A percentile compares a stretch with the other conserved stretches of the same genome.
Evolutionary conservation across 495 filamentous ascomycete species (phyloP).

Genomic region (Acidiella bohemica): DNA sequence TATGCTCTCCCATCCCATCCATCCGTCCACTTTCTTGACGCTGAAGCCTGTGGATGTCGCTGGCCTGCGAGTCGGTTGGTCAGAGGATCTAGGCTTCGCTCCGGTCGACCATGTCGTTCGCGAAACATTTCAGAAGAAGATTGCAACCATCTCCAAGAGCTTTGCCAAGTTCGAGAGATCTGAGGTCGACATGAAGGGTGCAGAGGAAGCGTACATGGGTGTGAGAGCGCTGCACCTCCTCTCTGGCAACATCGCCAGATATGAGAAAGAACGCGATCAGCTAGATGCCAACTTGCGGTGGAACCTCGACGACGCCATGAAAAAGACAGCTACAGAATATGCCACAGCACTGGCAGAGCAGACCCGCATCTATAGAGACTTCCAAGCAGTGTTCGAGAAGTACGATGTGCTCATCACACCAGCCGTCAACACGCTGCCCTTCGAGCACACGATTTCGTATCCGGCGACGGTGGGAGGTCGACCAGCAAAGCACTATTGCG

Average conservation of each 20-base stretch:
- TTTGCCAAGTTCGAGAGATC: not conserved
- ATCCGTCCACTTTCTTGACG: not conserved
- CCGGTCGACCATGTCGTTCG: not conserved
- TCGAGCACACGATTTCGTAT: not conserved
- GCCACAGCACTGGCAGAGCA: not conserved
- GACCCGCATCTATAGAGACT: not conserved
- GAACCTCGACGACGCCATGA: not conserved
- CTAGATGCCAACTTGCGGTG: not conserved
- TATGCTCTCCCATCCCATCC: not conserved
- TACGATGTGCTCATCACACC: slow-evolving; percentile 1
- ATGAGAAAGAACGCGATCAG: not conserved
- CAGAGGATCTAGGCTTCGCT: not conserved
- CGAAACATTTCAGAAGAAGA: not conserved
- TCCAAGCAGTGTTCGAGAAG: not conserved
- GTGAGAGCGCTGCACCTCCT: not conserved
- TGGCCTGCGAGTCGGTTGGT: not conserved
- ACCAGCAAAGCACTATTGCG: not conserved
- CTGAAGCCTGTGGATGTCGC: not conserved
- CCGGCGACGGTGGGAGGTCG: not conserved
- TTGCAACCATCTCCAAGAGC: not conserved
- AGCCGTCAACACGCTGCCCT: not conserved
- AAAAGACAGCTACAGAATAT: not conserved
- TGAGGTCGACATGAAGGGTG: not conserved
- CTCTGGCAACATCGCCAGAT: not conserved
- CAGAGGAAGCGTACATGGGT: slow-evolving; percentile 1